Evolutionary conservation across 1,284 basidiomycete genomes (phyloP), one percentile per base, ranked within the genome.

Genomic region (Fomitopsis schrenkii): DNA sequence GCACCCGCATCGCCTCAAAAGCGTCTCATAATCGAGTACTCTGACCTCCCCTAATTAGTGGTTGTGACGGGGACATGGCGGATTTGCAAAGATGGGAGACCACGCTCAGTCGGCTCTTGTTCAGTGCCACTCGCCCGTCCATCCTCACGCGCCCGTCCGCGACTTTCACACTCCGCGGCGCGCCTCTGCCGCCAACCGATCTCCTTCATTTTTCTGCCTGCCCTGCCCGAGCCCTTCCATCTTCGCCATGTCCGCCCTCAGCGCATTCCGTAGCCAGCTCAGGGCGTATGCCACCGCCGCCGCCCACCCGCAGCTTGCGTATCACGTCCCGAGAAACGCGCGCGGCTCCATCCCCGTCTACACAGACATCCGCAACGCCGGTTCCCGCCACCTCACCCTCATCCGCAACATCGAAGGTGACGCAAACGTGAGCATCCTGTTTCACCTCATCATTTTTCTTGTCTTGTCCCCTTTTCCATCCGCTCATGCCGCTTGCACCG

Each of bases 311-410:
- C 63, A 59, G 61, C 73, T 75, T 56, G 74, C 82, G 44, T 91
- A 90, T 74, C 83, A 81, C 62, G 77, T 91, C 57, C 79, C 81
- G 35, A 82, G 89, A 64, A 91, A 88, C 73, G 72, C 81, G 45
- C 78, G 78, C 58, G 87, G 87, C 41, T 81, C 82, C 55, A 79
- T 91, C 33, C 89, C 89, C 55, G 86, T 91, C 26, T 91, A 90
- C 72, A 83, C 86, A 44, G 87, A 91, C 72, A 72, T 88, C 58
- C 84, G 86, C 66, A 89, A 87, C 71, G 82, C 75, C 36, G 81
- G 85, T 62, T 81, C 84, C 6, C 81, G 82, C 61, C 77, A 84
- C 66, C 74, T 82, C 36, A 73, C 81, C 46, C 74, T 75, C 22
- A 75, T 84, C 61, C 76, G 78, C 56, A 81, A 84, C 71, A 74